Evolutionary conservation across 1,139 yeast genomes (phyloP).

Genomic region (Lodderomyces oxycetoniae): DNA sequence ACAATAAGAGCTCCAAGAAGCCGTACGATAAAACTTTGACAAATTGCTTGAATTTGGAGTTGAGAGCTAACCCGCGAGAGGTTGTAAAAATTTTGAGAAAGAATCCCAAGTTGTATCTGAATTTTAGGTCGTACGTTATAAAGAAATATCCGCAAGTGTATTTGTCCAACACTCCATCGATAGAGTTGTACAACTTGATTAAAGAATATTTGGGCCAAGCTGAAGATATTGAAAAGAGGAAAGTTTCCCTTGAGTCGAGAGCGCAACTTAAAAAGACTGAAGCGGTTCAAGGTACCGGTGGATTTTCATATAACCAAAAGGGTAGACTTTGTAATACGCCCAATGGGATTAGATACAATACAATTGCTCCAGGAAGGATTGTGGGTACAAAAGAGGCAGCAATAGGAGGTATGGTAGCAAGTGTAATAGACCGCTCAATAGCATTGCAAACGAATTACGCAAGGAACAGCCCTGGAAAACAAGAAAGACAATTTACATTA

Average conservation of each 20-base stretch:
- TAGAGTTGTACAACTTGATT: conserved; percentile 20
- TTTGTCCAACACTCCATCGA: conserved; percentile 13
- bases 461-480: conserved; percentile 40
- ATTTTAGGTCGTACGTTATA: conserved; percentile 33
- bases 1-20: conserved; percentile 19
- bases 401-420: conserved; percentile 69
- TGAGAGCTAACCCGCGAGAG: conserved; percentile 23
- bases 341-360: conserved; percentile 59
- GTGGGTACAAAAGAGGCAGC: conserved; percentile 55
- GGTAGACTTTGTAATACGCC: conserved; percentile 76
- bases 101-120: conserved; percentile 31
- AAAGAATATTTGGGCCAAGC: conserved; percentile 25
- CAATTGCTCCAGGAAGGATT: conserved; percentile 68
- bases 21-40: conserved; percentile 24
- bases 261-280: background rate
- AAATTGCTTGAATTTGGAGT: conserved; percentile 31
- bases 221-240: conserved; percentile 19
- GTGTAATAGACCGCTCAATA: conserved; percentile 34
- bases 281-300: conserved; percentile 61
- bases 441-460: conserved; percentile 40
- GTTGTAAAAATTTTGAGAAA: conserved; percentile 26
- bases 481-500: conserved; percentile 41
- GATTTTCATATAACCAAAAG: conserved; percentile 63
- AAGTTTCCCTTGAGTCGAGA: conserved; percentile 18
- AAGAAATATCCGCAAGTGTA: conserved; percentile 33